Evolutionary conservation across 169 alveolate species (phyloP).

Genomic region (Plasmodium blacklocki): DNA sequence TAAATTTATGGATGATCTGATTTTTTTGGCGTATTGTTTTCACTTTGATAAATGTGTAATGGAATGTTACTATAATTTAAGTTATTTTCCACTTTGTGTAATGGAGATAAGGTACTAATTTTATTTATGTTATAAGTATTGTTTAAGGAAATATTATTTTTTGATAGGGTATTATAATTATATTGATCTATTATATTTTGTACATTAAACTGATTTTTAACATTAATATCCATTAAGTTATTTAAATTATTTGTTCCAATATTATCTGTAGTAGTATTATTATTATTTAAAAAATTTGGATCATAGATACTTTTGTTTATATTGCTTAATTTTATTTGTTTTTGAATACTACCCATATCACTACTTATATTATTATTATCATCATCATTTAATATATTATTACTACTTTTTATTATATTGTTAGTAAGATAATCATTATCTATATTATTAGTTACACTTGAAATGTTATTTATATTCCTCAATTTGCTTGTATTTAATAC

Average conservation of each 20-base stretch:
- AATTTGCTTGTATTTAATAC: constrained; percentile 24
- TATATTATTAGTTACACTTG: background rate
- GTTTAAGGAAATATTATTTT: constrained; percentile 14
- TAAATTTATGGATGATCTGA: constrained; percentile 1
- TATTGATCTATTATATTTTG: constrained; percentile 65
- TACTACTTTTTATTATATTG: background rate
- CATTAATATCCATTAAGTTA: constrained; percentile 17
- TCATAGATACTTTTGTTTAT: background rate
- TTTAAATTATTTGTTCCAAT: constrained; percentile 9
- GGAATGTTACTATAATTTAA: constrained; percentile 29
- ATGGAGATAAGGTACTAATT: background rate
- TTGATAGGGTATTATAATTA: constrained; percentile 28
- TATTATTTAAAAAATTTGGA: constrained; percentile 8
- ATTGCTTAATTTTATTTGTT: background rate
- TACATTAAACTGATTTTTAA: constrained; percentile 66
- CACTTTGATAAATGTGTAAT: constrained; percentile 45
- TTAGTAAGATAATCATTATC: constrained; percentile 5
- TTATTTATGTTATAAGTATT: constrained; percentile 11
- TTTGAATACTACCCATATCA: background rate
- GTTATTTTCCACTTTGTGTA: background rate
- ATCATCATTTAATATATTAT: constrained; percentile 17
- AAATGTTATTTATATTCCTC: constrained; percentile 10
- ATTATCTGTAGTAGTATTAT: background rate
- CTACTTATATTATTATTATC: background rate
- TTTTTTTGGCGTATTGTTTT: constrained; percentile 17